These are phyloP conservation scores for Colletotrichum tropicale DNA, from an alignment of 2,329 filamentous ascomycete species.

Conservation along the genomic window DNA sequence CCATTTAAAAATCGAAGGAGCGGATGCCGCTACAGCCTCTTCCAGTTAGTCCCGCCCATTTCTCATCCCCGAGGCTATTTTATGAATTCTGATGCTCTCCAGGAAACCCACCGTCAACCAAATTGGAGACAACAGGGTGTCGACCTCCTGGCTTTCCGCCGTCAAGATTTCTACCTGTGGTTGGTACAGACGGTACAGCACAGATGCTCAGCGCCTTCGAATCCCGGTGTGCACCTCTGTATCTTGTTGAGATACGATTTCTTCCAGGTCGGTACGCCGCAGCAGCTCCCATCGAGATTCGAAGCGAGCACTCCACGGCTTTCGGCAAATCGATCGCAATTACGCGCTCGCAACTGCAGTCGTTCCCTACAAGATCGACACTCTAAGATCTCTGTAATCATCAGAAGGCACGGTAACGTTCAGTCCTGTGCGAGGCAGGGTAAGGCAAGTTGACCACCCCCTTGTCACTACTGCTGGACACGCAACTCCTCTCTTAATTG, in stretches of 20 bases:
- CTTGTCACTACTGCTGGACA: neutral
- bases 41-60: neutral
- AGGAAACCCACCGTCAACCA: constrained; percentile 1
- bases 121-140: neutral
- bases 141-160: neutral
- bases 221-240: neutral
- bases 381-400: neutral
- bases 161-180: neutral
- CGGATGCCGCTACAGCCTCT: constrained; percentile 5
- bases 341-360: neutral
- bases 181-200: neutral
- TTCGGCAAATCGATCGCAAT: constrained; percentile 3
- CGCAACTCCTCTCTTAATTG: neutral
- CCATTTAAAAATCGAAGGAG: constrained; percentile 13
- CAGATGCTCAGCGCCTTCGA: neutral
- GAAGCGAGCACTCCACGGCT: constrained; percentile 2
- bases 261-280: neutral
- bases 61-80: constrained; percentile 4
- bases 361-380: neutral
- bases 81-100: constrained; percentile 6
- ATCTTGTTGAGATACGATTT: neutral
- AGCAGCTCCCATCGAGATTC: neutral
- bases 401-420: neutral
- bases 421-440: neutral
- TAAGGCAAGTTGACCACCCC: neutral